Evolutionary conservation across 2,329 filamentous ascomycete genomes (phyloP).

Genomic region (Colletotrichum chlorophyti): DNA sequence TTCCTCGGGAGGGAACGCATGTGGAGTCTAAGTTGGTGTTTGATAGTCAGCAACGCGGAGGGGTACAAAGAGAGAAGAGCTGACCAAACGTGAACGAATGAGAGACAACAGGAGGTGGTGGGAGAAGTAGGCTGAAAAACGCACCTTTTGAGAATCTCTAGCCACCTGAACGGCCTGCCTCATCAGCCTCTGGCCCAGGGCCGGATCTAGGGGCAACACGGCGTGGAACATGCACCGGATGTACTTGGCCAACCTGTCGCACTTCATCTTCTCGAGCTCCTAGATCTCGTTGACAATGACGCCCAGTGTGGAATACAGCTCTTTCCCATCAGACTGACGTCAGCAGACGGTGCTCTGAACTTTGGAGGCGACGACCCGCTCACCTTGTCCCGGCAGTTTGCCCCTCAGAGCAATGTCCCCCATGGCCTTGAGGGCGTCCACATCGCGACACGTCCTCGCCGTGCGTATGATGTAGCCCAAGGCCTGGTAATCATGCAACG

Average conservation of each 20-base stretch:
- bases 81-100: too few species aligned
- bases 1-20: slow-evolving; percentile 69
- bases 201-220: slow-evolving; percentile 63
- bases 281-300: slow-evolving; percentile 75
- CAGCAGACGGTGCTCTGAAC: background rate
- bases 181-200: slow-evolving; percentile 64
- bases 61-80: too few species aligned
- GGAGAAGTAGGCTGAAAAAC: slow-evolving; percentile 19
- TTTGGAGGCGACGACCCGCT: slow-evolving; percentile 16
- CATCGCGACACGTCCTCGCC: slow-evolving; percentile 50
- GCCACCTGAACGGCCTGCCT: slow-evolving; percentile 67
- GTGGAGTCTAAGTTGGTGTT: slow-evolving; percentile 40
- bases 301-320: slow-evolving; percentile 61
- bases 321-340: slow-evolving; percentile 40
- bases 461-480: slow-evolving; percentile 66
- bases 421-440: slow-evolving; percentile 65
- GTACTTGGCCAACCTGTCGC: slow-evolving; percentile 73
- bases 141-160: slow-evolving; percentile 55
- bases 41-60: slow-evolving; percentile 15
- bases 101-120: background rate
- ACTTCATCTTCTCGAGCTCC: slow-evolving; percentile 61
- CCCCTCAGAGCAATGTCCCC: slow-evolving; percentile 69
- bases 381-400: slow-evolving; percentile 58
- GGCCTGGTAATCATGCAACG: slow-evolving; percentile 71
- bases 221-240: slow-evolving; percentile 79